A percentile compares a stretch with the other conserved stretches of the same genome.
Evolutionary conservation across 768 basidiomycete species (phyloP).

Genomic region (Mycena filopes): DNA sequence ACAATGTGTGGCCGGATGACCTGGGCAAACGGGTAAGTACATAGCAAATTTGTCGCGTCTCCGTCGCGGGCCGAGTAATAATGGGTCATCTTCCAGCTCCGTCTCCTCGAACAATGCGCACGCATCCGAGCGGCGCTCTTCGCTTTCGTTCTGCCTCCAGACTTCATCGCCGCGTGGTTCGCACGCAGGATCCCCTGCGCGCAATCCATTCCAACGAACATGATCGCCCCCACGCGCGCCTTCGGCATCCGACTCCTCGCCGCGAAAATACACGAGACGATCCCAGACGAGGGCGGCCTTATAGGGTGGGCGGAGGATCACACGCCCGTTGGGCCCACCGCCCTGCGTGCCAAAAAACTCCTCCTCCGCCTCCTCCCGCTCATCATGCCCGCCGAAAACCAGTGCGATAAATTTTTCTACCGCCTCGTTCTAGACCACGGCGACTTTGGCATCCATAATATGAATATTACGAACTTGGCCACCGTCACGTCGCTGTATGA

Average conservation of each 20-base stretch:
- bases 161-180: conserved; percentile 19
- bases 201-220: conserved; percentile 1
- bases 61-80: neutral
- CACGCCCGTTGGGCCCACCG: conserved; percentile 10
- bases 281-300: conserved; percentile 11
- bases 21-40: conserved; percentile 4
- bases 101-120: conserved; percentile 17
- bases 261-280: conserved; percentile 17
- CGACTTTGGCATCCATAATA: conserved; percentile 30
- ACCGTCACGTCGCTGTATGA: conserved; percentile 26
- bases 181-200: conserved; percentile 4
- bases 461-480: conserved; percentile 11
- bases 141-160: conserved; percentile 2
- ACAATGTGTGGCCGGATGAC: conserved; percentile 26
- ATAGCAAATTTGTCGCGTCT: neutral
- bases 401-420: neutral
- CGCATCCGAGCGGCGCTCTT: conserved; percentile 24
- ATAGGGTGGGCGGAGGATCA: conserved; percentile 8
- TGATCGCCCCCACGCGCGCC: conserved; percentile 17
- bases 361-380: conserved; percentile 16
- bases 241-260: conserved; percentile 20
- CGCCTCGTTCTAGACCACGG: conserved; percentile 29
- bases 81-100: neutral
- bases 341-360: conserved; percentile 3
- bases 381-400: conserved; percentile 11